These are phyloP conservation scores for Xylaria sp. DNA, from an alignment of 2,329 filamentous ascomycete genomes.

Conservation along the genomic window DNA sequence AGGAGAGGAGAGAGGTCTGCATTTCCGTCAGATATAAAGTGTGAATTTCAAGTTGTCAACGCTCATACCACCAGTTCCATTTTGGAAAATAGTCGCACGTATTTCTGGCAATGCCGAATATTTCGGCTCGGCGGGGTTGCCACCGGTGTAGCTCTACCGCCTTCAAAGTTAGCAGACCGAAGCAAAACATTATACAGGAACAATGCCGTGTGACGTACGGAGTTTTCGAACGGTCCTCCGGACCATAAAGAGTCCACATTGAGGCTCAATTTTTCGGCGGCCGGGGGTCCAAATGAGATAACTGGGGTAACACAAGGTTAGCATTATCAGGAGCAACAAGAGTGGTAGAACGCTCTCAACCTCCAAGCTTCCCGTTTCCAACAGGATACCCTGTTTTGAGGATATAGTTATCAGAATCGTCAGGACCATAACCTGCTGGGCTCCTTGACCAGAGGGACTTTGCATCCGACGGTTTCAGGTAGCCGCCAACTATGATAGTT, in stretches of 20 bases:
- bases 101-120: constrained; percentile 55
- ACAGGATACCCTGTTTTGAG: constrained; percentile 57
- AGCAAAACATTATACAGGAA: not conserved
- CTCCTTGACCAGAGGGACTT: constrained; percentile 39
- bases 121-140: constrained; percentile 55
- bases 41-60: not conserved
- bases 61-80: constrained; percentile 58
- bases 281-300: constrained; percentile 57
- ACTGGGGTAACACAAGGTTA: constrained; percentile 41
- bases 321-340: not conserved
- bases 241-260: constrained; percentile 64
- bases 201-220: constrained; percentile 44
- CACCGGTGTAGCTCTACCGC: constrained; percentile 54
- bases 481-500: constrained; percentile 3
- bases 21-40: not conserved
- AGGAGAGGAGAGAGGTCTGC: constrained; percentile 31
- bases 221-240: constrained; percentile 60
- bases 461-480: constrained; percentile 17
- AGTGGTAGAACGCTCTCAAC: constrained; percentile 41
- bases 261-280: constrained; percentile 56
- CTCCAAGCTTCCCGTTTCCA: constrained; percentile 61
- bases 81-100: constrained; percentile 59
- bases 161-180: not conserved
- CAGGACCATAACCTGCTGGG: constrained; percentile 38
- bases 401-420: constrained; percentile 39